Percentiles rank a stretch among this genome's conserved stretches.
Evolutionary conservation across 768 basidiomycete genomes (phyloP).

Genomic region (Lentinula detonsa): DNA sequence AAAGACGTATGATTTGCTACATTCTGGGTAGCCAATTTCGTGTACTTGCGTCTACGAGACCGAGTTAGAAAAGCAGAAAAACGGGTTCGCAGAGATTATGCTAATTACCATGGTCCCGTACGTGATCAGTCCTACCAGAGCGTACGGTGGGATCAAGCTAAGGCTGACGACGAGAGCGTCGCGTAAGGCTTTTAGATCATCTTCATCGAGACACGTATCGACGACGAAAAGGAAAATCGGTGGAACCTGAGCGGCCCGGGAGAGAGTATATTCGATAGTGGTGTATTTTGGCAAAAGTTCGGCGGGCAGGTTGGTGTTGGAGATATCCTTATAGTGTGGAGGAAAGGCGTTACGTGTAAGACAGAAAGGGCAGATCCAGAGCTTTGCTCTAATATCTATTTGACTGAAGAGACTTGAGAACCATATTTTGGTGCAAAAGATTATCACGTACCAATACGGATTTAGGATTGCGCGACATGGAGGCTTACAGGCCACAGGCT

Average conservation of each 20-base stretch:
- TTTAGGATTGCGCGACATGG: constrained; percentile 97
- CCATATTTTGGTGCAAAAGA: constrained; percentile 1
- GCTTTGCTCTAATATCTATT: constrained; percentile 96
- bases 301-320: constrained; percentile 92
- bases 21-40: constrained; percentile 94
- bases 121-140: constrained; percentile 93
- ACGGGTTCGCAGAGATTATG: neutral
- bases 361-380: constrained; percentile 99
- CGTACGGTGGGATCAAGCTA: constrained; percentile 87
- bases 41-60: constrained; percentile 87
- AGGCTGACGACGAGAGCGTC: constrained; percentile 94
- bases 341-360: constrained; percentile 95
- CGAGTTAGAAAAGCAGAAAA: neutral
- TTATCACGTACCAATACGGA: constrained; percentile 77
- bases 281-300: constrained; percentile 98
- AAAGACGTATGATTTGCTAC: constrained; percentile 98
- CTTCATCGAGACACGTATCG: constrained; percentile 93
- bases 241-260: constrained; percentile 84
- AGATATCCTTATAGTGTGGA: constrained; percentile 98
- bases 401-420: constrained; percentile 50
- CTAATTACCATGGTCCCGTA: constrained; percentile 89
- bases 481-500: constrained; percentile 97
- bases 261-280: constrained; percentile 98
- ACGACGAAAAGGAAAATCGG: constrained; percentile 97
- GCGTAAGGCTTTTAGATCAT: constrained; percentile 91